Base-by-base conservation (phyloP, 331 rosid genomes). In the Acacia concinna region DNA sequence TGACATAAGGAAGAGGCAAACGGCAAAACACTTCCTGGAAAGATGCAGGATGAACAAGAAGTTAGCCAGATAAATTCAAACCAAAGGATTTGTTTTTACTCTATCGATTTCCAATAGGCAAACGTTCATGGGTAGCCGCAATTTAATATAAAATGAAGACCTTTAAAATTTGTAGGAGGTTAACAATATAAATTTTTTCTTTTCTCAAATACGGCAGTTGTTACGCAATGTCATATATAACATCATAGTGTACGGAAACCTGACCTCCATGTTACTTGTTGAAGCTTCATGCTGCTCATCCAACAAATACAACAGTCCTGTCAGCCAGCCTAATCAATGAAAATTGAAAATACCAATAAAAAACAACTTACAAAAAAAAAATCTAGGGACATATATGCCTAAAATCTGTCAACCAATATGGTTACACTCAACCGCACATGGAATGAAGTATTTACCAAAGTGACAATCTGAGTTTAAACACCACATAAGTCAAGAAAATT, bases 241-340 rank as follows among this genome's bases (percentile, higher is more conserved):
- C 40, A 69, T 65, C 17, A 75, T 27, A 78, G 32, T 79, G 59
- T 67, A 73, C 51, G 38, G 47, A 75, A 82, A 83, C 62, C 94
- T 76, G 71, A 95, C 99, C 98, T 86, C 84, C 63, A 90, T 84
- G 81, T 85, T 81, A 84, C 88, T 88, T 63, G 87, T 82, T 62
- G 91, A 84, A 83, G 63, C 91, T 76, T 90, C 97, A 74, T 86
- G 91, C 97, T 93, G 99, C 90, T 81, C 88, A 91, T 86, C 91
- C 89, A 90, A 93, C 97, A 91, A 90, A 91, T 64, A 91, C 75
- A 89, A 88, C 86, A 95, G 86, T 84, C 91, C 92, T 91, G 98
- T 90, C 93, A 95, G 90, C 98, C 88, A 92, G 94, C 91, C 97
- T 89, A 89, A 91, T 88, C 92, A 88, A 89, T 87, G 85, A 87